These are phyloP conservation scores for Nigrospora osmanthi DNA, from an alignment of 2,329 filamentous ascomycete genomes.

Conservation along the genomic window DNA sequence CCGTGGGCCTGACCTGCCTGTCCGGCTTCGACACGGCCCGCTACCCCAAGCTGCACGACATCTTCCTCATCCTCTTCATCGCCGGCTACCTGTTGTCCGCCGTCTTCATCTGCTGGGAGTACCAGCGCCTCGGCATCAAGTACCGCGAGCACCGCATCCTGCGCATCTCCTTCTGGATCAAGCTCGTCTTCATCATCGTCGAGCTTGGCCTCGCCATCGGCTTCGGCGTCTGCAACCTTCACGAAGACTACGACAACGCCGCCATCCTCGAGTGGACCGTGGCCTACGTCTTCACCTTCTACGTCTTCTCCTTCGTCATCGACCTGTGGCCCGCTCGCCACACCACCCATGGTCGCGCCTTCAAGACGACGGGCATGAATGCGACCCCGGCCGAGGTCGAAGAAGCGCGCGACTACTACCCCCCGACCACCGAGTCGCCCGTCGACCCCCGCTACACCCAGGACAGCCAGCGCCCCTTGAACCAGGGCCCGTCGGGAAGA, in stretches of 20 bases:
- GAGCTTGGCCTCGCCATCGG: constrained; percentile 67
- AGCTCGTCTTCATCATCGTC: constrained; percentile 74
- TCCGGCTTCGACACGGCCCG: constrained; percentile 77
- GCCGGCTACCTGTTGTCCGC: constrained; percentile 78
- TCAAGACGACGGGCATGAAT: constrained; percentile 12
- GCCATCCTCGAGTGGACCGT: constrained; percentile 76
- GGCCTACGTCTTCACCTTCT: constrained; percentile 79
- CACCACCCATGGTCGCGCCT: constrained; percentile 27
- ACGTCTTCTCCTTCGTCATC: constrained; percentile 78
- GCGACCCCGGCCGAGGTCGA: constrained; percentile 12
- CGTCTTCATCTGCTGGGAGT: constrained; percentile 84
- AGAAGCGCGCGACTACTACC: constrained; percentile 8
- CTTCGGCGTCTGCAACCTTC: constrained; percentile 55
- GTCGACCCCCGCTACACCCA: constrained; percentile 11
- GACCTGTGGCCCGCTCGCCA: constrained; percentile 75
- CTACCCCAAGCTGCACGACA: constrained; percentile 60
- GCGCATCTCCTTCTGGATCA: constrained; percentile 76
- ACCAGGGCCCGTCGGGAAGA: constrained; percentile 5
- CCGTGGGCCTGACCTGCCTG: constrained; percentile 71
- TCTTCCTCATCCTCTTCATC: constrained; percentile 78
- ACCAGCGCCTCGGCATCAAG: constrained; percentile 71
- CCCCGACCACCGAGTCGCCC: constrained; percentile 7
- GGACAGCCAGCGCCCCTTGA: constrained; percentile 20
- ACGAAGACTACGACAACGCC: constrained; percentile 50
- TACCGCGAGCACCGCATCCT: constrained; percentile 71